Evolutionary conservation across 2,329 filamentous ascomycete genomes (phyloP), one percentile per base, ranked within the genome.

Genomic region (Sporothrix phasma): DNA sequence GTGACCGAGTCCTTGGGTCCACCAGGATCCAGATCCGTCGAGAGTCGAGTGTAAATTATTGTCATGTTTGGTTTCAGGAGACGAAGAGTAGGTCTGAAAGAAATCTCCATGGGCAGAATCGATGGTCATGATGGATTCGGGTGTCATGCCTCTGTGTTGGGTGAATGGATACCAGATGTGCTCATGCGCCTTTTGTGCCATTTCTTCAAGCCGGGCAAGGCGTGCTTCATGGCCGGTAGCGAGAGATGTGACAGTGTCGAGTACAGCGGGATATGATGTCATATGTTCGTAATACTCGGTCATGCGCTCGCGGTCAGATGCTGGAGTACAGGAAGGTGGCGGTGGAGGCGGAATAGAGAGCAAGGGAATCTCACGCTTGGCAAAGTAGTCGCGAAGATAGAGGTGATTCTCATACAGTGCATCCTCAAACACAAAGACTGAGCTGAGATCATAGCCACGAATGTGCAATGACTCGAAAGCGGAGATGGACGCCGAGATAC

Each of bases 141-240:
- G 74, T 0, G 78, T 77, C 68, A 90, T 77, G 59, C 82, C 79
- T 46, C 84, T 84, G 67, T 95, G 90, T 69, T 95, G 90, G 0
- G 90, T 92, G 70, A 95, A 95, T 0, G 91, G 90, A 69, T 93
- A 93, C 90, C 90, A 95, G 43, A 95, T 91, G 2, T 78, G 78
- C 10, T 81, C 72, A 63, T 85, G 78, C 0, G 90, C 90, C 46
- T 81, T 78, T 1, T 75, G 71, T 0, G 84, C 76, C 82, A 93
- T 86, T 1, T 76, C 78, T 39, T 86, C 81, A 0, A 94, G 74
- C 0, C 81, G 76, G 0, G 77, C 71, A 13, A 91, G 78, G 3
- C 88, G 82, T 3, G 76, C 67, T 1, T 75, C 69, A 63, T 91
- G 88, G 24, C 37, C 3, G 10, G 47, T 31, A 11, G 22, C 24